Evolutionary conservation across 306 rosid genomes (phyloP).

Genomic region (Quercus berberidifolia): DNA sequence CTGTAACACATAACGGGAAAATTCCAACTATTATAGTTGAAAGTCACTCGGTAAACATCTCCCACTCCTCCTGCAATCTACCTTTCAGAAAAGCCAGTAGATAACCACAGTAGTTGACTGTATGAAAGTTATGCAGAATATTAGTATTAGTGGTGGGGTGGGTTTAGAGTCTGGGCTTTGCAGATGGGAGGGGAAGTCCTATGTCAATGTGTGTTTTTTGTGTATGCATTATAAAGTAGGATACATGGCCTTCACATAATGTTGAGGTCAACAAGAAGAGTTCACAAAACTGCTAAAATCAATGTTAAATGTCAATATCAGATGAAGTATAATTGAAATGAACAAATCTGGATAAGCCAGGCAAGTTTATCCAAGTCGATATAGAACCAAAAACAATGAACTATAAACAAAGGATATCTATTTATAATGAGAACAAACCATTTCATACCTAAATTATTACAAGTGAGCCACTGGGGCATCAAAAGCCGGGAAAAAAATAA

Average conservation of each 20-base stretch:
- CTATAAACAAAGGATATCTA: slow-evolving; percentile 11
- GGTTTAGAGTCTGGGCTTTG: too few relatives aligned
- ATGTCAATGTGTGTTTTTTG: neutral
- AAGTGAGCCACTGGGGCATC: slow-evolving; percentile 35
- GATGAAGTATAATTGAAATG: neutral
- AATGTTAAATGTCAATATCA: neutral
- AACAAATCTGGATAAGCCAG: slow-evolving; percentile 1
- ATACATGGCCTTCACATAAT: neutral
- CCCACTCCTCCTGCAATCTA: too few relatives aligned
- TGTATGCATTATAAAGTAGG: neutral
- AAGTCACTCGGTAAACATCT: too few relatives aligned
- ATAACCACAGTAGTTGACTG: too few relatives aligned
- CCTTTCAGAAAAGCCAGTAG: too few relatives aligned
- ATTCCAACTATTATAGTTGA: too few relatives aligned
- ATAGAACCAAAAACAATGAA: neutral
- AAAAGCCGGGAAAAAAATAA: slow-evolving; percentile 26
- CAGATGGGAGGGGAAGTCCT: neutral
- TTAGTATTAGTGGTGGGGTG: too few relatives aligned
- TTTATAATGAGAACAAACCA: slow-evolving; percentile 9
- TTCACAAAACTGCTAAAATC: neutral
- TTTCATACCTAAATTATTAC: slow-evolving; percentile 46
- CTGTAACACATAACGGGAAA: too few relatives aligned
- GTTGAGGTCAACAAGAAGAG: neutral
- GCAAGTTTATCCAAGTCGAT: neutral
- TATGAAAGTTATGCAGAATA: too few relatives aligned